Evolutionary conservation across 1,139 yeast species (phyloP).

Genomic region (Suhomyces bribrorum): DNA sequence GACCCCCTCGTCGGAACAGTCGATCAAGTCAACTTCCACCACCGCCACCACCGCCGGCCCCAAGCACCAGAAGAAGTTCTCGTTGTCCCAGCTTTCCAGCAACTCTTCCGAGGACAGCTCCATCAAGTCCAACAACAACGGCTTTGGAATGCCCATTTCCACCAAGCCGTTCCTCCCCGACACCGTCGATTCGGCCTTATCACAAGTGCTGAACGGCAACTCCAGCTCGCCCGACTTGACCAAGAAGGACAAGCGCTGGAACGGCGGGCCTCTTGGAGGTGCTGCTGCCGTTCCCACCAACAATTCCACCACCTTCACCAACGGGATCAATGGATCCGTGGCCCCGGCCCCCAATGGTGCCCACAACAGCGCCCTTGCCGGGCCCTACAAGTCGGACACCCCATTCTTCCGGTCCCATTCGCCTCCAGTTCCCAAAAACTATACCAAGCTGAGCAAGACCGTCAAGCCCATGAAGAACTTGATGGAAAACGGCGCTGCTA

Average conservation of each 20-base stretch:
- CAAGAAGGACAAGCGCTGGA: conserved; percentile 20
- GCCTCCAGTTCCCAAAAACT: conserved; percentile 37
- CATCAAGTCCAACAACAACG: conserved; percentile 13
- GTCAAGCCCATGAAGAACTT: conserved; percentile 16
- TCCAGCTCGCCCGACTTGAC: conserved; percentile 24
- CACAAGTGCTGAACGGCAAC: conserved; percentile 17
- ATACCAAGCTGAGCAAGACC: conserved; percentile 17
- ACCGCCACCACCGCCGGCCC: conserved; percentile 21
- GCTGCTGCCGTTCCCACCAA: too few relatives aligned
- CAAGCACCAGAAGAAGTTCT: conserved; percentile 27
- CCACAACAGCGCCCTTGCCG: conserved; percentile 2
- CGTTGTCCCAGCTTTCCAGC: conserved; percentile 39
- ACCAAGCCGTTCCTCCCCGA: conserved; percentile 12
- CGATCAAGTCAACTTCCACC: conserved; percentile 37
- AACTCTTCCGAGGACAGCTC: conserved; percentile 44
- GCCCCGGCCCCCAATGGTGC: neutral
- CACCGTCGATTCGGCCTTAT: conserved; percentile 13
- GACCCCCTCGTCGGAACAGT: conserved; percentile 40
- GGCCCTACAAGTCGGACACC: conserved; percentile 10
- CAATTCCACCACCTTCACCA: too few relatives aligned
- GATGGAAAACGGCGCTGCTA: conserved; percentile 9
- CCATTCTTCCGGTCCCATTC: conserved; percentile 31
- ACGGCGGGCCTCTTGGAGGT: too few relatives aligned
- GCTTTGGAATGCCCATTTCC: conserved; percentile 21
- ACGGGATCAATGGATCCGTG: too few relatives aligned